Base-by-base conservation (phyloP, 371 early-diverging fungal genomes). In the Apophysomyces ossiformis region DNA sequence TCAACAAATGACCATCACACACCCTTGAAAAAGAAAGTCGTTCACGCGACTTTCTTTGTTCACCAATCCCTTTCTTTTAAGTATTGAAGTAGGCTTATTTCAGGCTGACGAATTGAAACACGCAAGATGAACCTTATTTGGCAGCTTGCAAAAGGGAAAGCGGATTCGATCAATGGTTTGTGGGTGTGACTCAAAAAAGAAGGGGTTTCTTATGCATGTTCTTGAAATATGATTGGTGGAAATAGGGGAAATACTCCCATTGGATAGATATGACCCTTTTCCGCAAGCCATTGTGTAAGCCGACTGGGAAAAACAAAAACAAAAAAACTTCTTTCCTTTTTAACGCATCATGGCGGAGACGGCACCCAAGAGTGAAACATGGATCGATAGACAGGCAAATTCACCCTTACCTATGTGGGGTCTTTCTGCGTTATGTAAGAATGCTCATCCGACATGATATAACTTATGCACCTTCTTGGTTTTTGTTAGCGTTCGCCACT, bases 321-420 rank as follows among this genome's bases (percentile, higher is more conserved):
- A n/a, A n/a, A 50, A 50, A 50, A 50, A 50, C 21, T 50, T 64
- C 38, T 56, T 57, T 41, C 57, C 35, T 54, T 60, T 60, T 60
- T 15, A 26, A 47, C 50, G 8, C 21, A 57, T 18, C 50, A 66
- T 60, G 60, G 56, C 54, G 59, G 18, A 58, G 37, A 60, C 59
- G 43, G 35, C 60, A 13, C 58, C 37, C 58, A 61, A 32, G 26
- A 21, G 58, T 50, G 54, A 50, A 21, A 67, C 71, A 61, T 74
- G 74, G 74, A 68, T 81, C 32, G 78, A 83, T 68, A 68, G 68
- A 60, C 75, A 76, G 39, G 71, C 77, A 6, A 62, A 83, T 8
- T 71, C 78, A 16, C 77, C 80, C 16, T 74, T 70, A 39, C 77
- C 80, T 21, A 74, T 79, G 16, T 83, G 80, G 83, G 80, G 69